These are phyloP conservation scores for Irineochytrium annulatum DNA, from an alignment of 192 early-diverging fungal species.

Conservation along the genomic window DNA sequence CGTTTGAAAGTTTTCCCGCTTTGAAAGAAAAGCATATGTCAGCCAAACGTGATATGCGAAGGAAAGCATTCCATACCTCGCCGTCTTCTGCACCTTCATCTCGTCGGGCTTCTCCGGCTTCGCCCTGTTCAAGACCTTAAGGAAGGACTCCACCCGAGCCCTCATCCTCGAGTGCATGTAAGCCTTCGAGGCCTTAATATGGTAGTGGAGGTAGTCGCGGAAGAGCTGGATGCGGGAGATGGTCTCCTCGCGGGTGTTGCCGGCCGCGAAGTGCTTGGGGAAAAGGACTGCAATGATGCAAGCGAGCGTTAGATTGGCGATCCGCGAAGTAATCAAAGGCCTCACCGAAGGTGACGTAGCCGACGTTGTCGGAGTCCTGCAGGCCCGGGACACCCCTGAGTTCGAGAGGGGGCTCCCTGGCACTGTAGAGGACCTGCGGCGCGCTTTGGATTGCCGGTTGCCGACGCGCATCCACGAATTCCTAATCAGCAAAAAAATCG, in stretches of 20 bases:
- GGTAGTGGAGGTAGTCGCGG: conserved; percentile 98
- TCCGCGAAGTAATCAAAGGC: background rate
- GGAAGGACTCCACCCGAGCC: conserved; percentile 87
- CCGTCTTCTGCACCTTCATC: conserved; percentile 47
- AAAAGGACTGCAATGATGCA: conserved; percentile 69
- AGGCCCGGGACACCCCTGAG: conserved; percentile 69
- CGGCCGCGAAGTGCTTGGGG: conserved; percentile 77
- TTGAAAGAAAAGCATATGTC: background rate
- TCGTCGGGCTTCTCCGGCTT: conserved; percentile 78
- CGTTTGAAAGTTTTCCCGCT: conserved; percentile 41
- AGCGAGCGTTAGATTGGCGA: background rate
- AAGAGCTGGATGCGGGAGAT: conserved; percentile 97
- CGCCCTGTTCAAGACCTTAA: conserved; percentile 98
- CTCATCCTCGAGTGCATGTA: conserved; percentile 99
- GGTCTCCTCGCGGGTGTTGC: conserved; percentile 75
- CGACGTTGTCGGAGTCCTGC: conserved; percentile 77
- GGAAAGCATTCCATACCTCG: conserved; percentile 25
- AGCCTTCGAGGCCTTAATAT: conserved; percentile 98
- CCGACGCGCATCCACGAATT: conserved; percentile 98
- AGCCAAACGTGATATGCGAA: background rate
- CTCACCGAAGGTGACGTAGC: conserved; percentile 94
- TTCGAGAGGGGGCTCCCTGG: conserved; percentile 91
- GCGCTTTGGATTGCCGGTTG: conserved; percentile 84
- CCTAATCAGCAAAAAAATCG: conserved; percentile 42
- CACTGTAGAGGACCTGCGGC: conserved; percentile 92